Base-by-base conservation (phyloP, 2,329 filamentous ascomycete species). In the Neurospora crassa region DNA sequence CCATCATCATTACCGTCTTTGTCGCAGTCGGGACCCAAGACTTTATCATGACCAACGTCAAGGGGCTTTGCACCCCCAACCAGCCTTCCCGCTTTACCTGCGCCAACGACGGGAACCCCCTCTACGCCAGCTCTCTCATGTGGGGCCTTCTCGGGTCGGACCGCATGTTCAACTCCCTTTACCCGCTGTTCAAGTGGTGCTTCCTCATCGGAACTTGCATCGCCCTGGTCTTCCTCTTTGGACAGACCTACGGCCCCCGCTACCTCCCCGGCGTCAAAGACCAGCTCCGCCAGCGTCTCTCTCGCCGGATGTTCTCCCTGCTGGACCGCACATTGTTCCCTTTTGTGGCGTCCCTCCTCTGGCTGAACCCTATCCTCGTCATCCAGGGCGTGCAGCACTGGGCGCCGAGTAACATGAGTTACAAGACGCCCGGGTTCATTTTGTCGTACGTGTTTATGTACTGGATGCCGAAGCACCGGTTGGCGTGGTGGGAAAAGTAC, bases 401-500 rank as follows among this genome's bases (percentile, higher is more conserved):
- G 82, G 81, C 81, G 5, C 81, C 81, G 2, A 81, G 78, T 37
- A 83, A 83, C 73, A 43, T 83, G 74, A 78, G 80, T 14, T 83
- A 83, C 78, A 82, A 82, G 75, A 83, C 82, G 20, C 80, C 80
- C 0, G 82, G 82, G 34, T 78, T 84, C 71, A 79, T 82, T 18
- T 73, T 84, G 43, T 78, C 78, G 0, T 82, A 79, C 69, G 74
- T 83, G 70, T 83, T 83, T 78, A 83, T 83, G 82, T 82, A 82
- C 75, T 82, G 79, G 76, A 74, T 84, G 1, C 80, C 80, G 1
- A 75, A 80, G 16, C 78, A 80, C 70, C 76, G 78, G 14, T 73
- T 81, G 68, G 81, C 82, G 1, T 84, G 82, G 81, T 84, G 82
- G 81, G 78, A 81, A 67, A 82, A 84, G 78, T 85, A 84, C 76